These are phyloP conservation scores for Xylariaceae sp. DNA, from an alignment of 2,329 filamentous ascomycete genomes.

Conservation along the genomic window DNA sequence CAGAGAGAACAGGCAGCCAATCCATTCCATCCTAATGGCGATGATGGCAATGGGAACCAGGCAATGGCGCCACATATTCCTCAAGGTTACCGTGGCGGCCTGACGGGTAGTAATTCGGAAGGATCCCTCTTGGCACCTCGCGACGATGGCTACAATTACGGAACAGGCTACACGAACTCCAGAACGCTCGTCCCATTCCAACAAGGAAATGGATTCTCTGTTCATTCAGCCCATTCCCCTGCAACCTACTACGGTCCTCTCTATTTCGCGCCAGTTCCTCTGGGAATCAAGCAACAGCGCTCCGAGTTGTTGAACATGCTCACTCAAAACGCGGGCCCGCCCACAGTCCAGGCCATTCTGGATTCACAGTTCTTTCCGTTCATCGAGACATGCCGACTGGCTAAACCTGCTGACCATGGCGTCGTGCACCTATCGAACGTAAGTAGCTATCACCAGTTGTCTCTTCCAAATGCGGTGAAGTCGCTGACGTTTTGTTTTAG, in stretches of 20 bases:
- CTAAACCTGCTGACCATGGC: constrained; percentile 40
- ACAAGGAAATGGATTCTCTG: background rate
- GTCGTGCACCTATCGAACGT: constrained; percentile 57
- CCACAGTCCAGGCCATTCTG: constrained; percentile 41
- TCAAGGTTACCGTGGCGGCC: background rate
- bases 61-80: background rate
- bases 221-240: background rate
- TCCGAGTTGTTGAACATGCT: constrained; percentile 45
- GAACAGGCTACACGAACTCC: background rate
- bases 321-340: constrained; percentile 38
- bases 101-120: background rate
- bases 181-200: background rate
- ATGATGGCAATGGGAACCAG: background rate
- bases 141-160: background rate
- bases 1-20: background rate
- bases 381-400: constrained; percentile 41
- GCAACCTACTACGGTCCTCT: background rate
- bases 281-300: constrained; percentile 31
- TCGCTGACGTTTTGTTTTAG: constrained; percentile 31
- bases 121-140: background rate
- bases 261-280: constrained; percentile 5
- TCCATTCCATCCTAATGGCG: background rate
- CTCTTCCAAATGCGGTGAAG: background rate
- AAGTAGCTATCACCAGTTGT: constrained; percentile 32
- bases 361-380: constrained; percentile 50